Conservation (phyloP, 2,329 filamentous ascomycete species). For the Pseudogymnoascus sp. region DNA sequence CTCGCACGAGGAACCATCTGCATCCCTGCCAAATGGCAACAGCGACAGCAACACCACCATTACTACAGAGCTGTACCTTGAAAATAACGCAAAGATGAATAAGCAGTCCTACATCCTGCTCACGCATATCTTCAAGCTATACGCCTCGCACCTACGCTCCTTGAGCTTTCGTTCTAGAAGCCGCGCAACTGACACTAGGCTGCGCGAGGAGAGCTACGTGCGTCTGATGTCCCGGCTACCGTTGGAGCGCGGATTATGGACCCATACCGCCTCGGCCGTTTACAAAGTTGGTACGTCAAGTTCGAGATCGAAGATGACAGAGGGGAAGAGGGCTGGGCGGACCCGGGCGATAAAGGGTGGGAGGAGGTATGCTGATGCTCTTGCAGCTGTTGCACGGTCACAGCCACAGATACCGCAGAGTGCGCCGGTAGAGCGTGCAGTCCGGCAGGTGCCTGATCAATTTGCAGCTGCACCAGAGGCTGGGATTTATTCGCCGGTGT, state of each 20-base stretch:
- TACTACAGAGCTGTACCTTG: neutral
- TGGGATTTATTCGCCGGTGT: neutral
- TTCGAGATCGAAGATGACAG: neutral
- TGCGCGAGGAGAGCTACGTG: neutral
- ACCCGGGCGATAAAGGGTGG: neutral
- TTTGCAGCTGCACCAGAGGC: neutral
- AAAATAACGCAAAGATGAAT: neutral
- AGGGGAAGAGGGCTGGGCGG: neutral
- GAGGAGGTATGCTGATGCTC: neutral
- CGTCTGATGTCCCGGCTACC: neutral
- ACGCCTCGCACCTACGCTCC: neutral
- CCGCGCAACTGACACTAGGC: neutral
- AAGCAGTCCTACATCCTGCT: neutral
- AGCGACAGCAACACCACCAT: neutral
- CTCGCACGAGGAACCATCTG: neutral
- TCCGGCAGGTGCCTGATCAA: neutral
- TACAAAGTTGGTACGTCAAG: neutral
- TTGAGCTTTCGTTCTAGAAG: neutral
- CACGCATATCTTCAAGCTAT: neutral
- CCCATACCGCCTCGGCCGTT: neutral
- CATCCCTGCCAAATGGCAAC: neutral
- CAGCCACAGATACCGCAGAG: neutral
- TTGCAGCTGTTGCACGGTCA: neutral
- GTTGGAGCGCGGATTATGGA: neutral
- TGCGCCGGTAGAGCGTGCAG: neutral